A percentile compares a stretch with the other conserved stretches of the same genome.
Evolutionary conservation across 352 stramenopile genomes (phyloP).

Genomic region (Globisporangium nunn): DNA sequence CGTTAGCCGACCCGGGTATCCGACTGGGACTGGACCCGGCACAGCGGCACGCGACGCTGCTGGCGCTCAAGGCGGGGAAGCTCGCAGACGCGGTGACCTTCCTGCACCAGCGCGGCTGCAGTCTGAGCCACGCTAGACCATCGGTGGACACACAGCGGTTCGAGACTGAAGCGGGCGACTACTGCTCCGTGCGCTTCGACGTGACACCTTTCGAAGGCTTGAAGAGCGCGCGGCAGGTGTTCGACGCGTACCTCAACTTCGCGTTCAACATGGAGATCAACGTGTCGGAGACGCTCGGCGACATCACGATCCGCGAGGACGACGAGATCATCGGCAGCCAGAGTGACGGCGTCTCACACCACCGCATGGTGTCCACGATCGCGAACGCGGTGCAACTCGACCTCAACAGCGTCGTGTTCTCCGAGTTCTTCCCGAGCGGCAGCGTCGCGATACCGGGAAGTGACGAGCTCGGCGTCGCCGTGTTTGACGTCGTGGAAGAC

Average conservation of each 20-base stretch:
- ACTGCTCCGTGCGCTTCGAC: slow-evolving; percentile 30
- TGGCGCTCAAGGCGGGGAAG: slow-evolving; percentile 29
- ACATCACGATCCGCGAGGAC: slow-evolving; percentile 44
- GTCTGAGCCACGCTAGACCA: slow-evolving; percentile 23
- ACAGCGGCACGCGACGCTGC: slow-evolving; percentile 22
- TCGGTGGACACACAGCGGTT: slow-evolving; percentile 34
- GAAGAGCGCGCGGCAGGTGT: slow-evolving; percentile 26
- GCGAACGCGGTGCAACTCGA: slow-evolving; percentile 20
- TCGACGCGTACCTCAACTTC: slow-evolving; percentile 40
- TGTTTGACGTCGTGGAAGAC: slow-evolving; percentile 14
- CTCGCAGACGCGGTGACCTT: slow-evolving; percentile 30
- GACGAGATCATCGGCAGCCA: slow-evolving; percentile 21
- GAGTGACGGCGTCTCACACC: slow-evolving; percentile 22
- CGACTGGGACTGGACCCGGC: slow-evolving; percentile 16
- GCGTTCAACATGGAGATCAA: slow-evolving; percentile 47
- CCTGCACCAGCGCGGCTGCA: slow-evolving; percentile 24
- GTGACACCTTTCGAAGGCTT: slow-evolving; percentile 32
- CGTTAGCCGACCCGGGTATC: slow-evolving; percentile 28
- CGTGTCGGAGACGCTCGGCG: slow-evolving; percentile 32
- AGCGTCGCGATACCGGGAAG: not conserved
- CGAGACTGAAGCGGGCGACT: slow-evolving; percentile 24
- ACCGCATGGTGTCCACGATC: slow-evolving; percentile 28
- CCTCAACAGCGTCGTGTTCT: slow-evolving; percentile 33
- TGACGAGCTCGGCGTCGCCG: slow-evolving; percentile 7
- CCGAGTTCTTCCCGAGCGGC: slow-evolving; percentile 13